Percentiles rank a stretch among this genome's conserved stretches.
phyloP scores from a whole-genome alignment of 2,329 filamentous ascomycete genomes.

The Aureobasidium uvarum region DNA sequence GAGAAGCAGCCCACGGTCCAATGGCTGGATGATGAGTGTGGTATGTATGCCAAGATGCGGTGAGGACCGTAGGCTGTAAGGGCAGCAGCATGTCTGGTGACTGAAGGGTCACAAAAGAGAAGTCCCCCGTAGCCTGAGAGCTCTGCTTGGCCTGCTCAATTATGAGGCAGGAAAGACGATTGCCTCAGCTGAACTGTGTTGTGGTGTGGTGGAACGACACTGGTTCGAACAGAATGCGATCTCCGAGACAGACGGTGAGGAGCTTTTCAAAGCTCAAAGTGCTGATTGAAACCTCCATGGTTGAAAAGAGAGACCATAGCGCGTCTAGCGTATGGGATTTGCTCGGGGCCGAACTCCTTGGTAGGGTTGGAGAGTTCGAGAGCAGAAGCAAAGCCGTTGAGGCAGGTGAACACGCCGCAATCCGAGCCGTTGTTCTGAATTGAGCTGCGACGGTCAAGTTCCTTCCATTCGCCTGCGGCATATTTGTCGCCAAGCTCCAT shows the following conservation, averaged over 20 bases:
- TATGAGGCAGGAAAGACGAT: background rate
- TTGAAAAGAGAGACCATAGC: slow-evolving; percentile 65
- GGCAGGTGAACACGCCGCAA: slow-evolving; percentile 74
- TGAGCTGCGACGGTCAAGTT: slow-evolving; percentile 50
- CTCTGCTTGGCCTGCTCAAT: background rate
- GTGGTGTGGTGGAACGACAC: background rate
- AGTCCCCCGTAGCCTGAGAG: background rate
- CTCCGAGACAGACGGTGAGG: background rate
- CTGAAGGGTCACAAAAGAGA: background rate
- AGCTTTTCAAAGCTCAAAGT: slow-evolving; percentile 45
- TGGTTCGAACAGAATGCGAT: background rate
- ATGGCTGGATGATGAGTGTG: background rate
- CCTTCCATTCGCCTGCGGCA: slow-evolving; percentile 59
- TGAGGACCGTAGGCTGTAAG: background rate
- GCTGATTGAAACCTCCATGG: slow-evolving; percentile 63
- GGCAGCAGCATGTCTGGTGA: background rate
- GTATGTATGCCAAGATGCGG: background rate
- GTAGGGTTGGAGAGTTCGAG: slow-evolving; percentile 40
- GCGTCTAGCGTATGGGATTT: slow-evolving; percentile 54
- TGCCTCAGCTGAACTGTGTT: background rate
- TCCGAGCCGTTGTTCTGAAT: slow-evolving; percentile 67
- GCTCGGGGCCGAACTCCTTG: slow-evolving; percentile 49
- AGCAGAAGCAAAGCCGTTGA: slow-evolving; percentile 64
- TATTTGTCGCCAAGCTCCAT: slow-evolving; percentile 59
- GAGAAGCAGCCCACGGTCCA: background rate